phyloP scores from a whole-genome alignment of 164 flowering plant species.

The Akebia trifoliata region DNA sequence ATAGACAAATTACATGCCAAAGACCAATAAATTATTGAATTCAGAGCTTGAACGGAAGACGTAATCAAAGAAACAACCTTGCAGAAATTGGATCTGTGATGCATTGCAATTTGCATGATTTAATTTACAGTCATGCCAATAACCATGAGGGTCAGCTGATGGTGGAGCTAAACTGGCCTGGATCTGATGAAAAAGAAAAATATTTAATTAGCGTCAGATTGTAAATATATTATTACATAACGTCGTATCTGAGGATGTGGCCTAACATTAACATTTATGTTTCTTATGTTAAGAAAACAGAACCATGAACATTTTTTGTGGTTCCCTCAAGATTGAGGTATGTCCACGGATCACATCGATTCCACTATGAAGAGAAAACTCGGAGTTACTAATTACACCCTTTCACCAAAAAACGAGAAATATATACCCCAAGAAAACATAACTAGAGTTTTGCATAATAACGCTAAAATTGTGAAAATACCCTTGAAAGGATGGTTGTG shows the following conservation, averaged over 20 bases:
- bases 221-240: not conserved
- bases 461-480: too few species aligned
- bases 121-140: conserved; percentile 60
- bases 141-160: conserved; percentile 65
- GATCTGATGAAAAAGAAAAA: conserved; percentile 35
- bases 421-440: too few species aligned
- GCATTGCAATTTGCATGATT: conserved; percentile 51
- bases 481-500: too few species aligned
- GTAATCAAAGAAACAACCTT: conserved; percentile 37
- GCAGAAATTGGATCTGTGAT: conserved; percentile 66
- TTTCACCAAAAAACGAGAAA: too few species aligned
- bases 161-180: conserved; percentile 70
- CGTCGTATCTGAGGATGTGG: not conserved
- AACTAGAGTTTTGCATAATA: too few species aligned
- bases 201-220: not conserved
- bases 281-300: too few species aligned
- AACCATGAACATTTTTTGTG: too few species aligned
- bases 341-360: too few species aligned
- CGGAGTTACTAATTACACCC: too few species aligned
- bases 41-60: not conserved
- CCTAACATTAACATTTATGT: not conserved
- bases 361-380: too few species aligned
- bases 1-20: not conserved
- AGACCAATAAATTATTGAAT: not conserved
- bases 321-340: too few species aligned